Conservation (phyloP, 495 filamentous ascomycete genomes). For the Achaetomiella virescens region DNA sequence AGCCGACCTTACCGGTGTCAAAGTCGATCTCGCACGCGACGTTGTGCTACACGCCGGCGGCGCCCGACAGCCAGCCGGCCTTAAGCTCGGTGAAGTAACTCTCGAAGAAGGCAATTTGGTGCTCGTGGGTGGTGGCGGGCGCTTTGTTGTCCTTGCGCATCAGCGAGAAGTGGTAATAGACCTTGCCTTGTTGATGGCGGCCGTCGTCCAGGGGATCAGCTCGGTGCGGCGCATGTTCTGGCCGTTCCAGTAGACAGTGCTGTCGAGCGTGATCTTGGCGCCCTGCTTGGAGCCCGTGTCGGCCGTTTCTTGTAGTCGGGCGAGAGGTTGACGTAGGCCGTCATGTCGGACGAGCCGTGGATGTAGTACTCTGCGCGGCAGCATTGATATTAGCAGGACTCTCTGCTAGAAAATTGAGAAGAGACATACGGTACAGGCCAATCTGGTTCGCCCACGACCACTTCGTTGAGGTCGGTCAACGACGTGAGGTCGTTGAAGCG, state of each 20-base stretch:
- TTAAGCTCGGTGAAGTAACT: slow-evolving; percentile 74
- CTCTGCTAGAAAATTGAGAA: too few relatives aligned
- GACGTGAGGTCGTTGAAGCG: slow-evolving; percentile 53
- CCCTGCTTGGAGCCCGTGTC: slow-evolving; percentile 56
- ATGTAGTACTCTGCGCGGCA: slow-evolving; percentile 55
- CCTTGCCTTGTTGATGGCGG: slow-evolving; percentile 54
- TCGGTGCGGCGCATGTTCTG: slow-evolving; percentile 52
- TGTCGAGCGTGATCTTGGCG: slow-evolving; percentile 62
- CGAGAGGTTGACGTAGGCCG: slow-evolving; percentile 53
- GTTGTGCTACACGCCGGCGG: slow-evolving; percentile 65
- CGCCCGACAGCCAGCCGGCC: slow-evolving; percentile 58
- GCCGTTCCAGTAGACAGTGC: slow-evolving; percentile 54
- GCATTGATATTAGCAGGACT: not conserved
- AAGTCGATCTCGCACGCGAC: slow-evolving; percentile 69
- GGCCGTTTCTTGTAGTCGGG: slow-evolving; percentile 57
- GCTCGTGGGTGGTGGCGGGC: slow-evolving; percentile 56
- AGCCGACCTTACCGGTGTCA: slow-evolving; percentile 49
- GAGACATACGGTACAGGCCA: slow-evolving; percentile 48
- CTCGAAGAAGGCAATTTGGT: slow-evolving; percentile 73
- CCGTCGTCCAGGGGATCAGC: slow-evolving; percentile 63
- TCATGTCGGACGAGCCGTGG: slow-evolving; percentile 51
- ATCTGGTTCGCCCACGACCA: slow-evolving; percentile 65
- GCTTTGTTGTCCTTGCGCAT: slow-evolving; percentile 53
- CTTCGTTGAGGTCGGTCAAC: slow-evolving; percentile 45
- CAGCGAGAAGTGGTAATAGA: slow-evolving; percentile 68